These are phyloP conservation scores for Zasmidium citrigriseum DNA, from an alignment of 2,329 filamentous ascomycete genomes.

Conservation along the genomic window DNA sequence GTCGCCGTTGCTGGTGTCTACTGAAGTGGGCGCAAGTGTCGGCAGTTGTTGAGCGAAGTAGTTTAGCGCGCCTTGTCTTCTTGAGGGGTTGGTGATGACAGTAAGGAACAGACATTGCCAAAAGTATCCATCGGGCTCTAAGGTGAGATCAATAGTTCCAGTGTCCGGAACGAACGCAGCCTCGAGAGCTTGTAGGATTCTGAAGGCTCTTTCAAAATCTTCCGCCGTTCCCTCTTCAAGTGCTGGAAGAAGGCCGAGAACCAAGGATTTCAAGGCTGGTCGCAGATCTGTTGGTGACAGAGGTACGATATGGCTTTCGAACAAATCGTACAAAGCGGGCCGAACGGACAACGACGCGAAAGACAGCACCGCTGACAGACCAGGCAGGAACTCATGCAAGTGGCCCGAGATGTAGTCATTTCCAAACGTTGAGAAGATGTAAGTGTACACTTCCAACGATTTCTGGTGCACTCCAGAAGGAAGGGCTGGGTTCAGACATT, in stretches of 20 bases:
- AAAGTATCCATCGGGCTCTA: conserved; percentile 70
- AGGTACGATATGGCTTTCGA: conserved; percentile 77
- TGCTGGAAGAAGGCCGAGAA: conserved; percentile 85
- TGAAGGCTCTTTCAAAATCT: conserved; percentile 87
- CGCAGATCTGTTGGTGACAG: conserved; percentile 72
- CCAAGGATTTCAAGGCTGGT: conserved; percentile 85
- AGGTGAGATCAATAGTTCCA: conserved; percentile 59
- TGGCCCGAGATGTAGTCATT: conserved; percentile 66
- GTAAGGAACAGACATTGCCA: conserved; percentile 98
- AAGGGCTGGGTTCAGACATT: conserved; percentile 90
- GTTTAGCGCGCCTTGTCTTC: conserved; percentile 82
- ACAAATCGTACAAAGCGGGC: conserved; percentile 77
- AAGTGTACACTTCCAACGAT: conserved; percentile 87
- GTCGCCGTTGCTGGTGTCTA: conserved; percentile 2
- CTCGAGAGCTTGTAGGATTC: conserved; percentile 77
- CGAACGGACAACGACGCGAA: conserved; percentile 93
- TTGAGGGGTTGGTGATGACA: conserved; percentile 82
- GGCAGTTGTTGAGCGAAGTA: conserved; percentile 82
- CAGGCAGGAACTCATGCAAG: conserved; percentile 84
- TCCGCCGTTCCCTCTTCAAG: conserved; percentile 96
- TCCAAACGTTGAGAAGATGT: conserved; percentile 84
- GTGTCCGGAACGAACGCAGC: conserved; percentile 59
- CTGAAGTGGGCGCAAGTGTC: conserved; percentile 48
- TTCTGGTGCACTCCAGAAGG: conserved; percentile 98
- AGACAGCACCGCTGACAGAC: conserved; percentile 82